Evolutionary conservation across 1,284 basidiomycete genomes (phyloP), one percentile per base, ranked within the genome.

Genomic region (Dichomitus squalens): DNA sequence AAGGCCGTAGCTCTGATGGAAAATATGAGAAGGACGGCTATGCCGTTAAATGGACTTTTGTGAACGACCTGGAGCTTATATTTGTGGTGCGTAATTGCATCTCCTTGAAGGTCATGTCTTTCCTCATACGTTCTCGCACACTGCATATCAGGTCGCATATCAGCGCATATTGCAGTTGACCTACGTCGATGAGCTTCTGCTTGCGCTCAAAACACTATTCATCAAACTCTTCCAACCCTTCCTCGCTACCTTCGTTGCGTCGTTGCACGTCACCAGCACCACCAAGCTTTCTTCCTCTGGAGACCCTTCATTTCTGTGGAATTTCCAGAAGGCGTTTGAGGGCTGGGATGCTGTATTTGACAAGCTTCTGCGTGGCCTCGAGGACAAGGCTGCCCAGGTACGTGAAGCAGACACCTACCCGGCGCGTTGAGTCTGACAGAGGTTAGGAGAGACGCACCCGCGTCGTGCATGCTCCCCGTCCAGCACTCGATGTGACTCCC

Each of bases 91-190:
- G 90, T 79, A 23, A 47, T 43, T 40, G 34, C 40, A 35, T 34
- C 8, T 27, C 35, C 25, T n/a, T 25, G 47, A n/a, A 21, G 12
- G 12, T 18, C 27, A 14, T 14, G 14, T 25, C 23, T 47, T 29
- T 7, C 16, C 38, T n/a, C 6, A 52, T 11, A 11, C 29, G 23
- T 20, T 16, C 21, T 18, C 20, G 11, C 6, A 25, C 27, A n/a
- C 35, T 29, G 7, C 20, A 23, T 18, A 58, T 16, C 50, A 96
- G 93, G 93, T 96, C 52, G 94, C 96, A 49, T 98, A 98, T 76
- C 96, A 98, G 70, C 92, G 96, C 44, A 95, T 99, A 59, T 81
- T 99, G 14, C 96, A 97, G 64, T 82, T 99, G 23, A 89, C 93
- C 8, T 99, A 99, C 71, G 90, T 98, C 55, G 93, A 96, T 0